phyloP scores from a whole-genome alignment of 805 yeast species.

The Candida patagonica region DNA sequence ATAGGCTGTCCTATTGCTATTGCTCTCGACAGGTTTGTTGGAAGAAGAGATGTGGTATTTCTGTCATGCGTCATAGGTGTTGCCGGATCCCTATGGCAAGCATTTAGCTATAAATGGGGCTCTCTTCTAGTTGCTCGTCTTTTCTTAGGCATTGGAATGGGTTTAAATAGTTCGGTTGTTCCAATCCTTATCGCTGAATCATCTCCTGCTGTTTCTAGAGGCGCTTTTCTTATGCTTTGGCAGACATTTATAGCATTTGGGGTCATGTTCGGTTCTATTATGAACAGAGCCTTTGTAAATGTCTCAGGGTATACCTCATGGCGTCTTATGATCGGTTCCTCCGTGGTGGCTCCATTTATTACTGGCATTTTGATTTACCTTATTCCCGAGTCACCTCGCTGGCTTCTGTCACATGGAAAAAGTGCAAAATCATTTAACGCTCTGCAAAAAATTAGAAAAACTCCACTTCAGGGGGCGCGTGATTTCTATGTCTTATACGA shows the following conservation, averaged over 20 bases:
- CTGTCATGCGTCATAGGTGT: slow-evolving; percentile 53
- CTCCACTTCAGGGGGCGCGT: slow-evolving; percentile 35
- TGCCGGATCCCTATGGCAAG: slow-evolving; percentile 61
- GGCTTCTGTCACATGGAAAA: slow-evolving; percentile 3
- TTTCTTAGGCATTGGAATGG: slow-evolving; percentile 49
- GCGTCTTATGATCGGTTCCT: slow-evolving; percentile 64
- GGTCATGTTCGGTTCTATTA: slow-evolving; percentile 61
- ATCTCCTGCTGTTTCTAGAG: slow-evolving; percentile 67
- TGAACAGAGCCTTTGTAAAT: slow-evolving; percentile 53
- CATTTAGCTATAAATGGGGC: slow-evolving; percentile 48
- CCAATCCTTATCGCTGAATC: slow-evolving; percentile 72
- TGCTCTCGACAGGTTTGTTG: slow-evolving; percentile 43
- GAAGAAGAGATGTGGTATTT: slow-evolving; percentile 61
- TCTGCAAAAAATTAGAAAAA: slow-evolving; percentile 1
- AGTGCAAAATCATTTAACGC: neutral
- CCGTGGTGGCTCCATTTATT: slow-evolving; percentile 46
- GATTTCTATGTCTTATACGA: slow-evolving; percentile 43
- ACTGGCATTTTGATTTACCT: slow-evolving; percentile 35
- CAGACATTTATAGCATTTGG: slow-evolving; percentile 59
- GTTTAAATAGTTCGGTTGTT: slow-evolving; percentile 32
- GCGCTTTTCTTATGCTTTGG: slow-evolving; percentile 59
- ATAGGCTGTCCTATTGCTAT: slow-evolving; percentile 61
- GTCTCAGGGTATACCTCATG: slow-evolving; percentile 35
- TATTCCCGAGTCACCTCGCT: slow-evolving; percentile 8
- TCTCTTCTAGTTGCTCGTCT: slow-evolving; percentile 60